phyloP scores from a whole-genome alignment of 129 eudicot genomes.

The Flaveria robusta region DNA sequence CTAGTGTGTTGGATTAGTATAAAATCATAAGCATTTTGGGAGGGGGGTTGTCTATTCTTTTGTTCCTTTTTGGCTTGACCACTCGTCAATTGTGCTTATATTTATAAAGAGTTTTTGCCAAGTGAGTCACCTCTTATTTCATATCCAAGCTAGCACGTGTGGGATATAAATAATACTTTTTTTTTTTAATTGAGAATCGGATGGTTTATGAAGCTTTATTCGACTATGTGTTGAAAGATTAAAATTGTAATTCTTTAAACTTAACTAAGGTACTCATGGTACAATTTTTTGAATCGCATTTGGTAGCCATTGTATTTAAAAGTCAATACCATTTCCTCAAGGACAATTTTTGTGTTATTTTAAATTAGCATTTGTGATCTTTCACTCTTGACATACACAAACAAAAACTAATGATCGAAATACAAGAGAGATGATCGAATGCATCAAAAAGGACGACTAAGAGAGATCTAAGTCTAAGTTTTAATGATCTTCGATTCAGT shows the following conservation, averaged over 20 bases:
- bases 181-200: too few species aligned
- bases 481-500: neutral
- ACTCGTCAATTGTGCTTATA: constrained; percentile 39
- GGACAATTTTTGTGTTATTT: too few species aligned
- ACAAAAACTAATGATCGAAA: neutral
- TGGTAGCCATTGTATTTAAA: too few species aligned
- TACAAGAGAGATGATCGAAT: neutral
- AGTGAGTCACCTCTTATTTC: constrained; percentile 44
- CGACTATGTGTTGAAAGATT: too few species aligned
- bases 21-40: constrained; percentile 26
- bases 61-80: constrained; percentile 39
- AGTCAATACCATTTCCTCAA: too few species aligned
- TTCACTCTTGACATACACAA: neutral
- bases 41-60: constrained; percentile 11
- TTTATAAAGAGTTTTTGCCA: constrained; percentile 44
- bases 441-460: neutral
- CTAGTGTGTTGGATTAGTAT: constrained; percentile 20
- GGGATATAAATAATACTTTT: constrained; percentile 12
- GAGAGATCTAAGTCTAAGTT: neutral
- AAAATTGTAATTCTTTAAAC: too few species aligned
- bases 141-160: constrained; percentile 47
- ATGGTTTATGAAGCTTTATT: too few species aligned
- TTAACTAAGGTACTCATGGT: too few species aligned
- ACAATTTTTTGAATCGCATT: too few species aligned
- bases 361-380: neutral